Conservation (phyloP, 192 early-diverging fungal genomes). For the Haplosporangium gracile region DNA sequence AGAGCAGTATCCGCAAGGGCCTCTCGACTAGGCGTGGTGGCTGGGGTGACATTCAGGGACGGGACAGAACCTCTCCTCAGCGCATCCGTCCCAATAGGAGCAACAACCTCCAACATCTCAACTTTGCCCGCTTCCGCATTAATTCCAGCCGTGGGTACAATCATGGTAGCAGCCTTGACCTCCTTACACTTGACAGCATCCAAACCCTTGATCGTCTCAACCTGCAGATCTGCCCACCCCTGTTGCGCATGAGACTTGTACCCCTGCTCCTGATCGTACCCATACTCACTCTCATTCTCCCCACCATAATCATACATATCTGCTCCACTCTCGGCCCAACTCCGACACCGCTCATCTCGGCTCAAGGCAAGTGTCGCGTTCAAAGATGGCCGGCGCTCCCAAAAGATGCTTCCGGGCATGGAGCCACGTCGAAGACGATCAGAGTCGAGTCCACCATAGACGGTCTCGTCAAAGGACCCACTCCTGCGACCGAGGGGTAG, state of each 20-base stretch:
- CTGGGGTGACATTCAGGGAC: background rate
- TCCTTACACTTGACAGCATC: conserved; percentile 11
- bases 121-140: background rate
- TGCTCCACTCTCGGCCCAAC: conserved; percentile 32
- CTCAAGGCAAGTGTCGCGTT: background rate
- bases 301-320: conserved; percentile 32
- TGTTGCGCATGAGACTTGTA: conserved; percentile 52
- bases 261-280: conserved; percentile 16
- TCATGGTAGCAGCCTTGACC: background rate
- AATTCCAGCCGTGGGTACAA: background rate
- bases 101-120: background rate
- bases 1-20: background rate
- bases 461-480: conserved; percentile 46
- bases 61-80: conserved; percentile 9
- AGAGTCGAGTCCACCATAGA: conserved; percentile 36
- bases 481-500: conserved; percentile 19
- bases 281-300: conserved; percentile 22
- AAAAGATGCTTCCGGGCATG: background rate
- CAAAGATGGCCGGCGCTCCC: background rate
- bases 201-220: conserved; percentile 15
- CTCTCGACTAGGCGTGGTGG: conserved; percentile 1
- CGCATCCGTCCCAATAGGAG: background rate
- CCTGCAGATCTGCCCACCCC: conserved; percentile 35
- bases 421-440: conserved; percentile 2
- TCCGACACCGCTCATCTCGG: conserved; percentile 40